Evolutionary conservation across 345 rosid species (phyloP).

Genomic region (Eucalyptus guilfoylei): DNA sequence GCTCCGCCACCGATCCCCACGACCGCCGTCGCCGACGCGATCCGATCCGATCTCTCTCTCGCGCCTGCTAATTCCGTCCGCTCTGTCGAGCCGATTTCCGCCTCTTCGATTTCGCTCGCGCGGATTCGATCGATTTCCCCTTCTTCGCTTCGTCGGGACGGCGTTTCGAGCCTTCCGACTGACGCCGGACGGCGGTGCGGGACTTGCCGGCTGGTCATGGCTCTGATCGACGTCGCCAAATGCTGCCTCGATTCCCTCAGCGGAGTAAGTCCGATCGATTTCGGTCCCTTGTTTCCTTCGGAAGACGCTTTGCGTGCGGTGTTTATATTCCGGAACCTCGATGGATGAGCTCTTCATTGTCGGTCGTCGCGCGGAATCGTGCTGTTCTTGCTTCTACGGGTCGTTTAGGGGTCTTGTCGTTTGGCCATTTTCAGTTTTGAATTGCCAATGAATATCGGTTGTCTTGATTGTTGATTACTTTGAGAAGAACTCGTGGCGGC

Average conservation of each 20-base stretch:
- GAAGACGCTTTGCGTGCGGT: not conserved
- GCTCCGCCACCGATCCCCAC: not conserved
- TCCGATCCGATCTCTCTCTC: not conserved
- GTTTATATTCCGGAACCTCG: not conserved
- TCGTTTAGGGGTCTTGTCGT: not conserved
- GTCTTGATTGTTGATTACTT: not conserved
- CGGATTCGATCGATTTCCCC: not conserved
- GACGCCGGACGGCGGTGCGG: not conserved
- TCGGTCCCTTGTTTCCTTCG: not conserved
- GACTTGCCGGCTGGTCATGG: not conserved
- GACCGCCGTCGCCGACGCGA: not conserved
- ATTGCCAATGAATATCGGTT: not conserved
- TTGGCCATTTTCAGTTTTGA: not conserved
- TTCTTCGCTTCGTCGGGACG: not conserved
- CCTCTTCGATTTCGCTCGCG: not conserved
- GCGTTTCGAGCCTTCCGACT: not conserved
- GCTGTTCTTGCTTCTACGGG: not conserved
- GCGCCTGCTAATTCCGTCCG: not conserved
- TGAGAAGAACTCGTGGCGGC: not conserved
- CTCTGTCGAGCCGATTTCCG: not conserved
- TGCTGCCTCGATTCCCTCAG: slow-evolving; percentile 70
- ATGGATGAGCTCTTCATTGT: not conserved
- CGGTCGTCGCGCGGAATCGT: not conserved
- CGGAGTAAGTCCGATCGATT: slow-evolving; percentile 34
- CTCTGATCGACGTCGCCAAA: slow-evolving; percentile 52